Evolutionary conservation across 139 green algal species (phyloP).

Genomic region (Haematococcus sp.): DNA sequence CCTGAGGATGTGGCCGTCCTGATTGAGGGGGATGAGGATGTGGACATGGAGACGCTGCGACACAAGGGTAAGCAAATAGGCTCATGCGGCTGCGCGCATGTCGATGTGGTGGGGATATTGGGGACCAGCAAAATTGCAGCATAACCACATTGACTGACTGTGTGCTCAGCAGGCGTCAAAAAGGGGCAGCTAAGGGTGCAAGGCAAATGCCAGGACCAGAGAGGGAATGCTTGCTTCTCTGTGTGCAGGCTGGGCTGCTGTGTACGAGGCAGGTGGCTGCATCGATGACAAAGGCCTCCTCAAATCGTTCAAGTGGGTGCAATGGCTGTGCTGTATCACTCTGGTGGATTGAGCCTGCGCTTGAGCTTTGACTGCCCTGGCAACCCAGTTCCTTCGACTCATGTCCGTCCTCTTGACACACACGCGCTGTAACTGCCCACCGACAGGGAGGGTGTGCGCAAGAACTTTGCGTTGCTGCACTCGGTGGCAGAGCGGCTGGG

Average conservation of each 20-base stretch:
- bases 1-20: slow-evolving; percentile 30
- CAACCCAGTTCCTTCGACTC: too few relatives aligned
- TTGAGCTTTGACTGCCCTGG: too few relatives aligned
- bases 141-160: too few relatives aligned
- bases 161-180: not conserved
- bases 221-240: not conserved
- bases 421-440: too few relatives aligned
- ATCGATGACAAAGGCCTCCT: slow-evolving; percentile 35
- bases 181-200: not conserved
- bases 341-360: too few relatives aligned
- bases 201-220: not conserved
- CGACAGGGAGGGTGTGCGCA: slow-evolving; percentile 41
- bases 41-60: slow-evolving; percentile 40
- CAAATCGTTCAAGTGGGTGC: slow-evolving; percentile 25
- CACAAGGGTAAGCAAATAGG: slow-evolving; percentile 28
- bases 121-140: too few relatives aligned
- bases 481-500: slow-evolving; percentile 48
- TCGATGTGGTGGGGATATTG: too few relatives aligned
- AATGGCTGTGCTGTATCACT: too few relatives aligned
- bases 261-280: slow-evolving; percentile 46
- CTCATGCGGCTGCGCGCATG: slow-evolving; percentile 6
- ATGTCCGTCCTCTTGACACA: too few relatives aligned
- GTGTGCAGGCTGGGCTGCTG: slow-evolving; percentile 38
- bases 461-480: slow-evolving; percentile 68
- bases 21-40: slow-evolving; percentile 34